These are phyloP conservation scores for Rhododendron kiyosumense DNA, from an alignment of 148 eudicot species.

Conservation along the genomic window DNA sequence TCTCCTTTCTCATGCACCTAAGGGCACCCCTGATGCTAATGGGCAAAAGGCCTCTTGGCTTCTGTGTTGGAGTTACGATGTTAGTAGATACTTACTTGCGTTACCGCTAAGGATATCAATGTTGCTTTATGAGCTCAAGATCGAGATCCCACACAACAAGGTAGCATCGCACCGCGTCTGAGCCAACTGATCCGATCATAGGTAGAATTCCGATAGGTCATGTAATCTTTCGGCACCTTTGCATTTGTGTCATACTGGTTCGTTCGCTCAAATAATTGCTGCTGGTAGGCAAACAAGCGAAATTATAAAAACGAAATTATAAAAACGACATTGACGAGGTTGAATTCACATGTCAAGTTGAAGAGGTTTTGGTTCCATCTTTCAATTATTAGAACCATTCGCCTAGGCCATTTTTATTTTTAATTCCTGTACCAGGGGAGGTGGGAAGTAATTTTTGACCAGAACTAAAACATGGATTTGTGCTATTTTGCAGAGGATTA, in stretches of 20 bases:
- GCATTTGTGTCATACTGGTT: too few species aligned
- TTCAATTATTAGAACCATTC: background rate
- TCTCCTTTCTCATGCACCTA: too few species aligned
- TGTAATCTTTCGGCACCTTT: background rate
- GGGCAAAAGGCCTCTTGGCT: too few species aligned
- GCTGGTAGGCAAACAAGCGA: too few species aligned
- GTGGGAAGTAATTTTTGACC: background rate
- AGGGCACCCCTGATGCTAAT: too few species aligned
- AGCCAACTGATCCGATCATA: background rate
- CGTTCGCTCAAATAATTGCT: too few species aligned
- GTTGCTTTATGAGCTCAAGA: too few species aligned
- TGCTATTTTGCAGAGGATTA: conserved; percentile 45
- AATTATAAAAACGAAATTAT: too few species aligned
- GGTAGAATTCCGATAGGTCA: background rate
- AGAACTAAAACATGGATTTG: background rate
- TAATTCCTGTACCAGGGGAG: background rate
- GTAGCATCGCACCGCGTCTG: background rate
- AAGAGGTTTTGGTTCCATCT: background rate
- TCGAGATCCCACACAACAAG: too few species aligned
- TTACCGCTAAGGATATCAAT: too few species aligned
- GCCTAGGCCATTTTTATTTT: background rate
- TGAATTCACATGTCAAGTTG: background rate
- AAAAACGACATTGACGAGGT: background rate
- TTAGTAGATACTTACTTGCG: too few species aligned
- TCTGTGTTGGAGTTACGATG: too few species aligned